Conservation (phyloP, 805 yeast species). For the Brettanomyces naardenensis region DNA sequence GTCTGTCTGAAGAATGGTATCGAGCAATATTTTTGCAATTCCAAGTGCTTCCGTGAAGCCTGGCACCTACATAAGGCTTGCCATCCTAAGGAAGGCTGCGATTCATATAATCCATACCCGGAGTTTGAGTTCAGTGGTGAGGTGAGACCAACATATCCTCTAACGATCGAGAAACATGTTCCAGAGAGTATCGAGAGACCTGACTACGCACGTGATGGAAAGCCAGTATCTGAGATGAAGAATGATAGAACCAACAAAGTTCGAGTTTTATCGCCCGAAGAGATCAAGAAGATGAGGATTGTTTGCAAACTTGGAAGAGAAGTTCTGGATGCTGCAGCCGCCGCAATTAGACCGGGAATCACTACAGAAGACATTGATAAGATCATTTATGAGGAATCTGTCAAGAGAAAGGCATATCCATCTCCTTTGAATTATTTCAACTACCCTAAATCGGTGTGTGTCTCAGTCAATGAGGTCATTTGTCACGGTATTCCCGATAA, state of each 20-base stretch:
- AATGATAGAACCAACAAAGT: constrained; percentile 64
- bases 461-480: constrained; percentile 89
- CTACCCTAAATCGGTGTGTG: constrained; percentile 88
- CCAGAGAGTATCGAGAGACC: constrained; percentile 70
- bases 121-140: constrained; percentile 65
- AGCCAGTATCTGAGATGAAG: constrained; percentile 69
- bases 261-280: constrained; percentile 54
- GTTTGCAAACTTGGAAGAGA: constrained; percentile 79
- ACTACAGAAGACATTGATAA: constrained; percentile 90
- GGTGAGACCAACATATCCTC: constrained; percentile 73
- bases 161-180: constrained; percentile 60
- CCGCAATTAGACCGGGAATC: constrained; percentile 75
- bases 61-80: constrained; percentile 70
- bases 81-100: constrained; percentile 55
- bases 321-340: constrained; percentile 82
- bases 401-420: constrained; percentile 87
- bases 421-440: constrained; percentile 92
- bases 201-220: constrained; percentile 77
- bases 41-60: constrained; percentile 67
- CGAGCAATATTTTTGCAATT: constrained; percentile 68
- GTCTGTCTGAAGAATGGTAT: constrained; percentile 72
- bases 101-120: constrained; percentile 83
- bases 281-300: constrained; percentile 64
- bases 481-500: constrained; percentile 98
- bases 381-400: constrained; percentile 79